Base-by-base conservation (phyloP, 805 yeast genomes). In the Kregervanrija delftensis region DNA sequence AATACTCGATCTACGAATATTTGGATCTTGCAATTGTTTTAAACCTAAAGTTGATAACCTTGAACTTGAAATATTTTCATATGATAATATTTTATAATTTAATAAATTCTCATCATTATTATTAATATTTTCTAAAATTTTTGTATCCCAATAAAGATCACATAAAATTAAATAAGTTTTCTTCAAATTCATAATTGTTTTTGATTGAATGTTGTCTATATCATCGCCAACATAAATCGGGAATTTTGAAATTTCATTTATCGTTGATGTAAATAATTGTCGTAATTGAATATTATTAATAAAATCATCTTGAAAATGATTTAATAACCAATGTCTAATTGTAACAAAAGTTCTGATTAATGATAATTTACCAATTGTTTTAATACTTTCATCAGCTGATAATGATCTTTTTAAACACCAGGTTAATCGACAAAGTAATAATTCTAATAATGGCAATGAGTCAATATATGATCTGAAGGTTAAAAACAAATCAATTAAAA, bases 261-360 rank as follows among this genome's bases (percentile, higher is more conserved):
- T 51, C 12, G 70, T 68, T 11, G 61, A 49, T 3, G 71, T 61
- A 45, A 79, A 72, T 17, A 61, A 53, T 16, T 54, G 50, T 44
- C 89, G 66, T 32, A 83, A 63, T 43, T 72, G 68, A 15, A 65
- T 53, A 40, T 76, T 70, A 12, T 74, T 63, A 22, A 83, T 67
- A 59, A 90, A 93, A 62, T 93, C 98, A 58, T 86, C 91, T 36
- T 79, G 73, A 56, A 88, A 93, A 61, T 86, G 90, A 62, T 90
- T 91, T 47, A 86, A 64, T 14, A 91, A 61, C 96, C 98, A 91
- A 66, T 87, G 96, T 56, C 97, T 76, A 37, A 93, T 54, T 30
- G 85, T 81, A 28, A 87, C 96, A 67, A 90, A 91, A 0, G 95
- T 83, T 55, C 98, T 72, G 33, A 90, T 74, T 11, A 86, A 68